These are phyloP conservation scores for Mycosarcoma maydis DNA, from an alignment of 1,284 basidiomycete species.

Conservation along the genomic window DNA sequence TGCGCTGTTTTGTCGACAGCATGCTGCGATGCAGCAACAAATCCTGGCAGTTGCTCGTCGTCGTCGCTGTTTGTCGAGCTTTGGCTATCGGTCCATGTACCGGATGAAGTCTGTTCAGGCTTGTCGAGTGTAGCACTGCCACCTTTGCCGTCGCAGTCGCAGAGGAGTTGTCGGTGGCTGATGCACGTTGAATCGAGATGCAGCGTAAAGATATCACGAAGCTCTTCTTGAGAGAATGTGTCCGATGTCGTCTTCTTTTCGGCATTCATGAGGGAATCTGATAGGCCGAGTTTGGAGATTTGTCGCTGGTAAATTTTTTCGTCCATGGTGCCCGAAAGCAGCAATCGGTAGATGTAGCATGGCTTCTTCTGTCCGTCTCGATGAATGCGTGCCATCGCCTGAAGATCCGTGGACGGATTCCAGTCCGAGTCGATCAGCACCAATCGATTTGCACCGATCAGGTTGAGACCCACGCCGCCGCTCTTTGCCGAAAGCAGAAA, in stretches of 20 bases:
- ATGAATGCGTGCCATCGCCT: conserved; percentile 92
- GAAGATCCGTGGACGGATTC: conserved; percentile 86
- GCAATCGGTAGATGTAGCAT: conserved; percentile 87
- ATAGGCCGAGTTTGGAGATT: conserved; percentile 90
- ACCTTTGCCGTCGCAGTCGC: conserved; percentile 59
- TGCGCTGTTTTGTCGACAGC: conserved; percentile 18
- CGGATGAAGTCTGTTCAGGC: not conserved
- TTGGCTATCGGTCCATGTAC: conserved; percentile 4
- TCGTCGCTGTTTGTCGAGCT: conserved; percentile 20
- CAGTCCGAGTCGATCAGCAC: conserved; percentile 90
- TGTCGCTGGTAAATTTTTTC: conserved; percentile 76
- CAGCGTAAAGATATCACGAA: conserved; percentile 85
- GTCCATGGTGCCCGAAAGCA: conserved; percentile 69
- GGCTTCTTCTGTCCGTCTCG: conserved; percentile 88
- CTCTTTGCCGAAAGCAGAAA: conserved; percentile 97
- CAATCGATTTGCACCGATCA: conserved; percentile 95
- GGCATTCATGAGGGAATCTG: conserved; percentile 70
- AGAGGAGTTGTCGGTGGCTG: conserved; percentile 76
- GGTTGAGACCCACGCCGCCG: conserved; percentile 96
- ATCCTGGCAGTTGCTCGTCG: conserved; percentile 36
- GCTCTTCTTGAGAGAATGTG: conserved; percentile 58
- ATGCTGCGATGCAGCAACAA: conserved; percentile 54
- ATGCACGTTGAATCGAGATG: conserved; percentile 83
- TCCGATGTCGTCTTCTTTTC: conserved; percentile 45
- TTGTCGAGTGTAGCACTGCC: conserved; percentile 4